phyloP scores from a whole-genome alignment of 345 rosid genomes.

The Acer saccharum region DNA sequence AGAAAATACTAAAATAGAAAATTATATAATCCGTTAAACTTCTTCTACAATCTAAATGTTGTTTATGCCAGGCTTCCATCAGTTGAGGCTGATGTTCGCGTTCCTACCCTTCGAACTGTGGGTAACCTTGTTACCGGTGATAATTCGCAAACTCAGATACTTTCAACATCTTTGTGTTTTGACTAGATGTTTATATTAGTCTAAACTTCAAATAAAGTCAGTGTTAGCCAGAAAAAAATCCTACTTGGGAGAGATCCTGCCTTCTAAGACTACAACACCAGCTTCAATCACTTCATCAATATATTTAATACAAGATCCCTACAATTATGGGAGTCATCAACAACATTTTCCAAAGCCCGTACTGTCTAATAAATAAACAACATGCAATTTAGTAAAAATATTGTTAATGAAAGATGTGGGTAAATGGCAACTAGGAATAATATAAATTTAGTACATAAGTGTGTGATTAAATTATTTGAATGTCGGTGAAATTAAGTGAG shows the following conservation, averaged over 20 bases:
- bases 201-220: too few species aligned
- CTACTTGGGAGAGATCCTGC: slow-evolving; percentile 74
- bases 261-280: slow-evolving; percentile 74
- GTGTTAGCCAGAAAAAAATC: slow-evolving; percentile 15
- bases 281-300: slow-evolving; percentile 65
- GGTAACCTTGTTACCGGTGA: too few species aligned
- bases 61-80: too few species aligned
- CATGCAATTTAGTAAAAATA: background rate
- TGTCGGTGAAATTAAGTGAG: background rate
- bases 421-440: background rate
- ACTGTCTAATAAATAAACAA: slow-evolving; percentile 48
- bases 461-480: background rate
- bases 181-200: too few species aligned
- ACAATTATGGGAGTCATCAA: slow-evolving; percentile 72
- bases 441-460: background rate
- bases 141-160: too few species aligned
- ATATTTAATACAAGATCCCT: slow-evolving; percentile 51
- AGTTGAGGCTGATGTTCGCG: too few species aligned
- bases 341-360: slow-evolving; percentile 82
- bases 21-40: too few species aligned
- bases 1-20: too few species aligned
- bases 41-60: too few species aligned
- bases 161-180: too few species aligned
- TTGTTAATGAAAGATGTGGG: background rate
- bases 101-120: too few species aligned